Conservation (phyloP, 139 green algal genomes). For the Auxenochlorella pyrenoidosa region DNA sequence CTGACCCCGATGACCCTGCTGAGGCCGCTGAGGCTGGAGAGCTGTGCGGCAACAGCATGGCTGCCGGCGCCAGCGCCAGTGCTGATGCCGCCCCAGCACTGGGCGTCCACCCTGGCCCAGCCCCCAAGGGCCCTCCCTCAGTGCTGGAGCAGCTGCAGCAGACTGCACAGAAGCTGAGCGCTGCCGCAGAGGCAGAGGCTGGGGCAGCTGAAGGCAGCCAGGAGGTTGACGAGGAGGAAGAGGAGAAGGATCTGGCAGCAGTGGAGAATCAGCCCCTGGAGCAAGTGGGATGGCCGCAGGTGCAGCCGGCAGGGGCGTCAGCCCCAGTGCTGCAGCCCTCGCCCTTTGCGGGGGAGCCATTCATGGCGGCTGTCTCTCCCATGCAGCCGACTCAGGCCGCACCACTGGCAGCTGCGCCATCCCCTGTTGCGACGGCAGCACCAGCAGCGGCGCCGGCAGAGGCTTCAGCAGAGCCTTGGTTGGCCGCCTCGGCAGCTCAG, state of each 20-base stretch:
- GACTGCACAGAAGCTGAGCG: background rate
- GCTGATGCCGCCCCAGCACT: background rate
- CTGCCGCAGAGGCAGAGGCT: background rate
- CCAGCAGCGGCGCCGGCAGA: background rate
- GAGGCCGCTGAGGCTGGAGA: background rate
- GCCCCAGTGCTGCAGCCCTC: background rate
- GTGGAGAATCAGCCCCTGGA: background rate
- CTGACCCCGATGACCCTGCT: background rate
- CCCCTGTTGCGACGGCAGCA: too few relatives aligned
- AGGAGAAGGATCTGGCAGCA: background rate
- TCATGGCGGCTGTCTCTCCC: background rate
- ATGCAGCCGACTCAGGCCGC: background rate
- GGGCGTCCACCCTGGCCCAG: background rate
- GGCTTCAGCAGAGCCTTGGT: background rate
- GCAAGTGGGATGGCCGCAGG: background rate
- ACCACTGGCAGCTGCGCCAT: background rate
- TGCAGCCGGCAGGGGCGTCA: background rate
- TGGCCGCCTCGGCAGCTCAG: background rate
- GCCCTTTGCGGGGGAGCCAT: slow-evolving; percentile 10
- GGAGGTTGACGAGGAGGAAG: background rate
- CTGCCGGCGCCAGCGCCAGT: background rate
- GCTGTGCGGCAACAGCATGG: background rate
- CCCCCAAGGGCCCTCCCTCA: background rate
- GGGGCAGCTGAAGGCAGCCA: background rate
- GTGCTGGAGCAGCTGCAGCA: background rate